Evolutionary conservation across 2,329 filamentous ascomycete species (phyloP), one percentile per base, ranked within the genome.

Genomic region (Exophiala dermatitidis): DNA sequence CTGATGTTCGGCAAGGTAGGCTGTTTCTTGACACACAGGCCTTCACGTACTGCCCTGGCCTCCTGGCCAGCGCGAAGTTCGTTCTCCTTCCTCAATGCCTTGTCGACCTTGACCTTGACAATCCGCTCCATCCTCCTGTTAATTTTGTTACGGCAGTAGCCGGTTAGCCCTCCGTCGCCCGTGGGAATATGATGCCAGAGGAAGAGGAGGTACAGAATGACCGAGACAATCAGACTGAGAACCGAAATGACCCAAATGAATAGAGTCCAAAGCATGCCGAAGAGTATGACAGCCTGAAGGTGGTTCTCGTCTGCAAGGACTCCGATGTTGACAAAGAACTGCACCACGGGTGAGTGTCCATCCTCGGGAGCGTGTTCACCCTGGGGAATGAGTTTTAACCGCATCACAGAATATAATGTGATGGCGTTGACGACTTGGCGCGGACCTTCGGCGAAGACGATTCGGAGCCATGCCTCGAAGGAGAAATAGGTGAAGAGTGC

Each of bases 111-210:
- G 64, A 77, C 80, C 50, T 83, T 83, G 3, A 97, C 90, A 60
- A 97, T 93, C 62, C 83, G 83, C 65, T 86, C 86, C 61, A 98
- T 77, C 61, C 90, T 79, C 64, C 82, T 84, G 71, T 95, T 94
- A 67, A 95, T 85, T 74, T 97, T 97, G 43, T 90, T 85, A 57
- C 88, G 85, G 68, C 93, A 97, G 72, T 95, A 98, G 29, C 84
- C 83, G 3, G 82, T 82, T 31, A 98, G 77, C 5, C 86, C 84
- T 4, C 89, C 88, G 65, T 96, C 90, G 7, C 82, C 76, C 34
- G 80, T 79, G 1, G 90, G 90, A 57, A 98, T 91, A 71, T 91
- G 93, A 69, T 93, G 87, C 80, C 87, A 95, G 4, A 98, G 78
- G 69, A 95, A 98, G 64, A 88, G 81, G 36, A 95, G 70, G 70